A percentile compares a stretch with the other conserved stretches of the same genome.
phyloP scores from a whole-genome alignment of 2,329 filamentous ascomycete genomes.

The Akanthomyces dipterigenus region DNA sequence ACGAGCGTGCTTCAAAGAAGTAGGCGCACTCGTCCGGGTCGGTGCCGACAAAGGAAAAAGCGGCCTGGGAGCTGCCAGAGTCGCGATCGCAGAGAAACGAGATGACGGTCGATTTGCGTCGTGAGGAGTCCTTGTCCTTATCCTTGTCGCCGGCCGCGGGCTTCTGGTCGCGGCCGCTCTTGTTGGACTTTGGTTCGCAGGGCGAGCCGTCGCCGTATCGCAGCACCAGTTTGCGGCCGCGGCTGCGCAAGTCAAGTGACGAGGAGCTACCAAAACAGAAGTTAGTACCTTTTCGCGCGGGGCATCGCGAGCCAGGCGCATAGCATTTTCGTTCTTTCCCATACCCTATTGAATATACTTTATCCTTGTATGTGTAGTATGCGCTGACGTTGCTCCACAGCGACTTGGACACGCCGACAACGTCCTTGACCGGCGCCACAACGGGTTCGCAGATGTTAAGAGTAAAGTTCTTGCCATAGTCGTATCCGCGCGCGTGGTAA shows the following conservation, averaged over 20 bases:
- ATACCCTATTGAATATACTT: slow-evolving; percentile 69
- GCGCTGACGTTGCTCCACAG: slow-evolving; percentile 71
- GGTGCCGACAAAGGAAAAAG: slow-evolving; percentile 73
- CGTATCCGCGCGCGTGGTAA: slow-evolving; percentile 63
- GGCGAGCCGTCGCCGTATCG: slow-evolving; percentile 74
- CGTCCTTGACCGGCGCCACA: slow-evolving; percentile 56
- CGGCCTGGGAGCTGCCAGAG: slow-evolving; percentile 58
- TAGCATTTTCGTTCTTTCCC: slow-evolving; percentile 21
- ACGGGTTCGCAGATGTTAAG: slow-evolving; percentile 75
- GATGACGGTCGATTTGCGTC: slow-evolving; percentile 76
- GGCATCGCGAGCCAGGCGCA: background rate
- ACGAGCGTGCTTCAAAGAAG: slow-evolving; percentile 86
- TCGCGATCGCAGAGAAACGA: slow-evolving; percentile 91
- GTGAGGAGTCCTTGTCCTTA: slow-evolving; percentile 26
- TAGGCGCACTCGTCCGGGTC: slow-evolving; percentile 90
- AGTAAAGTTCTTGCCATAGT: slow-evolving; percentile 76
- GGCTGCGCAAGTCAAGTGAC: slow-evolving; percentile 45
- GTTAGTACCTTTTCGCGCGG: background rate
- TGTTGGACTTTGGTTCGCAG: slow-evolving; percentile 40
- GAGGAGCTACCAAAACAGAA: slow-evolving; percentile 30
- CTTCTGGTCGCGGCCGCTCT: slow-evolving; percentile 23
- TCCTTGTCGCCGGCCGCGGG: slow-evolving; percentile 28
- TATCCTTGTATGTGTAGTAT: slow-evolving; percentile 61
- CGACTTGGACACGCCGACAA: slow-evolving; percentile 56
- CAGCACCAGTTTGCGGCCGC: slow-evolving; percentile 68